Conservation (phyloP, 1,284 basidiomycete genomes). For the Cronartium quercuum region DNA sequence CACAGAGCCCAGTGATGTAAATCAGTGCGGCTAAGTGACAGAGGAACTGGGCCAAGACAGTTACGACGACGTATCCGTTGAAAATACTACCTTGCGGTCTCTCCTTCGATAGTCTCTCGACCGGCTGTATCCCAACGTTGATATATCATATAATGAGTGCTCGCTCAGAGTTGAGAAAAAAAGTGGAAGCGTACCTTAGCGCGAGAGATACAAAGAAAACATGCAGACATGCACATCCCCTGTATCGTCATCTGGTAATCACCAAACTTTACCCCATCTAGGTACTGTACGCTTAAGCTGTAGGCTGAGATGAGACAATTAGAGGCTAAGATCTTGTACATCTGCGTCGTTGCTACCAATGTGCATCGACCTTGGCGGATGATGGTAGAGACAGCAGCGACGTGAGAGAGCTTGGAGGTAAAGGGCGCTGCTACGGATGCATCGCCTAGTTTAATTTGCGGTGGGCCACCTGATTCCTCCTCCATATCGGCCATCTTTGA, state of each 20-base stretch:
- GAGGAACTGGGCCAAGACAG: slow-evolving; percentile 82
- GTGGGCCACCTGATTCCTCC: slow-evolving; percentile 74
- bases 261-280: slow-evolving; percentile 95
- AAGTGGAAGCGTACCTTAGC: slow-evolving; percentile 66
- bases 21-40: slow-evolving; percentile 79
- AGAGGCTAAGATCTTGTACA: slow-evolving; percentile 95
- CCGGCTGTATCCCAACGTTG: slow-evolving; percentile 54
- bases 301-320: slow-evolving; percentile 96
- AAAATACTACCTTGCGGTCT: slow-evolving; percentile 89
- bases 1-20: slow-evolving; percentile 80
- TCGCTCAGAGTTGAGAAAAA: neutral
- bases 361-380: slow-evolving; percentile 95
- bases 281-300: slow-evolving; percentile 86
- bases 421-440: slow-evolving; percentile 94
- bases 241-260: slow-evolving; percentile 60
- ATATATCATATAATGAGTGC: neutral
- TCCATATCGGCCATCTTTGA: slow-evolving; percentile 86
- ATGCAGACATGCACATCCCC: slow-evolving; percentile 85
- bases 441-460: slow-evolving; percentile 93
- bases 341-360: slow-evolving; percentile 90
- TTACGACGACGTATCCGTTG: slow-evolving; percentile 85
- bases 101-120: slow-evolving; percentile 83
- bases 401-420: slow-evolving; percentile 89
- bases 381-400: slow-evolving; percentile 89
- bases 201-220: slow-evolving; percentile 90